Conservation (phyloP, 2,329 filamentous ascomycete species). For the Colletotrichum orchidophilum region DNA sequence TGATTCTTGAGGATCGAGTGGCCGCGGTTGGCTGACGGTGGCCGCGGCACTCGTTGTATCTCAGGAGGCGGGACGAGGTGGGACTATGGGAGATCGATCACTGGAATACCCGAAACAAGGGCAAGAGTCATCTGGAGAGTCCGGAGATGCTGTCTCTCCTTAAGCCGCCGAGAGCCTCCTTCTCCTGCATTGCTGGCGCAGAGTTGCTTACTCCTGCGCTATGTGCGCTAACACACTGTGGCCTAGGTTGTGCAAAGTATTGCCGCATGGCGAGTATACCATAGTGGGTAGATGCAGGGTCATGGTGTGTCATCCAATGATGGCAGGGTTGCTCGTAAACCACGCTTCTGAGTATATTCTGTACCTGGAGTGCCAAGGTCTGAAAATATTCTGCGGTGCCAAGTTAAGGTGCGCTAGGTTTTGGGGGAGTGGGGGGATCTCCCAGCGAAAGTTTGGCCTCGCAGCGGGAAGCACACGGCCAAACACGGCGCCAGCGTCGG, state of each 20-base stretch:
- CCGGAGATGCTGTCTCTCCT: background rate
- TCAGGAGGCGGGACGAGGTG: background rate
- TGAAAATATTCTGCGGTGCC: background rate
- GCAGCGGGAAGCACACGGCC: slow-evolving; percentile 25
- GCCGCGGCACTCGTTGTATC: slow-evolving; percentile 18
- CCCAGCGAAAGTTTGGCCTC: slow-evolving; percentile 23
- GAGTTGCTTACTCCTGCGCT: background rate
- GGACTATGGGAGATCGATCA: background rate
- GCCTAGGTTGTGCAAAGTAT: background rate
- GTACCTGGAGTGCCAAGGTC: background rate
- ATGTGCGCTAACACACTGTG: slow-evolving; percentile 6
- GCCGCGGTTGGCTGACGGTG: slow-evolving; percentile 14
- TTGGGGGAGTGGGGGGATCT: slow-evolving; percentile 17
- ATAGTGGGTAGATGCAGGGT: slow-evolving; percentile 17
- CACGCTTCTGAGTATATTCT: background rate
- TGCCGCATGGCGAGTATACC: background rate
- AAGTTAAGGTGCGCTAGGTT: background rate
- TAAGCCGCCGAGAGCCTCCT: background rate
- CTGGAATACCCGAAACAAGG: background rate
- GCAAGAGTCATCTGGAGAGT: background rate
- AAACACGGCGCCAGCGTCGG: slow-evolving; percentile 3
- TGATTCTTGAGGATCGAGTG: background rate
- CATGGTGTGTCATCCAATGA: background rate
- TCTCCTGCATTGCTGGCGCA: slow-evolving; percentile 6
- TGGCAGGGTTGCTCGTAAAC: background rate